These are phyloP conservation scores for Fonsecaea monophora DNA, from an alignment of 2,329 filamentous ascomycete species.

Conservation along the genomic window DNA sequence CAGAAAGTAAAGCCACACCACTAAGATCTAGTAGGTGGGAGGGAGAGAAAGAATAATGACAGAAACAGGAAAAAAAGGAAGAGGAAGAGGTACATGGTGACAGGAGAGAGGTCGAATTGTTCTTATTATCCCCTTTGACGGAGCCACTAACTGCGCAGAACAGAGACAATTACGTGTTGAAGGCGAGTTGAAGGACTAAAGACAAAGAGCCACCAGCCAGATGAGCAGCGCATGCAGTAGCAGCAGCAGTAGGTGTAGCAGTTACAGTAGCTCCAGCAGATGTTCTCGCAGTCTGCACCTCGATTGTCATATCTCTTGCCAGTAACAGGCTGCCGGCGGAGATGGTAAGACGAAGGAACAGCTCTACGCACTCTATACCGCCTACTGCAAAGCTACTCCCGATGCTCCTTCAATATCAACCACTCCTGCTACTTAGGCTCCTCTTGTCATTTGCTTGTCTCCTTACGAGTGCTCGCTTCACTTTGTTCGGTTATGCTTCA, in stretches of 20 bases:
- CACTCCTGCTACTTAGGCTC: slow-evolving; percentile 1
- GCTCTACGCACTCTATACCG: not conserved
- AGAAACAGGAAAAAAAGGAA: not conserved
- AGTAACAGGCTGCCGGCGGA: slow-evolving; percentile 2
- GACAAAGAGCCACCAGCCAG: not conserved
- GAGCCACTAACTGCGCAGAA: not conserved
- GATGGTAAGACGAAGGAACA: not conserved
- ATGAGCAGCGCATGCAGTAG: slow-evolving; percentile 3
- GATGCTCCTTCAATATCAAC: not conserved
- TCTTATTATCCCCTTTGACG: not conserved
- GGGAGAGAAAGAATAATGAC: not conserved
- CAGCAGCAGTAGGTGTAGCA: not conserved
- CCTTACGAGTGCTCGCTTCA: slow-evolving; percentile 20
- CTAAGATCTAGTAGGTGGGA: not conserved
- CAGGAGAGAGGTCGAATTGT: not conserved
- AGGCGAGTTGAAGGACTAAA: not conserved
- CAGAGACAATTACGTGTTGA: slow-evolving; percentile 5
- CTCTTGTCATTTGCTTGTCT: not conserved
- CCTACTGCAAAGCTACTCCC: slow-evolving; percentile 17
- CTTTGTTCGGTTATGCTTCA: slow-evolving; percentile 12
- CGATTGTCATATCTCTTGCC: slow-evolving; percentile 26
- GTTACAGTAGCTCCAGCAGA: not conserved
- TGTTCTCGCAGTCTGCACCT: too few relatives aligned
- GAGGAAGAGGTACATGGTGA: not conserved
- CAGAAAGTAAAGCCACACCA: not conserved